phyloP scores from a whole-genome alignment of 768 basidiomycete genomes.

The Trametes maxima region DNA sequence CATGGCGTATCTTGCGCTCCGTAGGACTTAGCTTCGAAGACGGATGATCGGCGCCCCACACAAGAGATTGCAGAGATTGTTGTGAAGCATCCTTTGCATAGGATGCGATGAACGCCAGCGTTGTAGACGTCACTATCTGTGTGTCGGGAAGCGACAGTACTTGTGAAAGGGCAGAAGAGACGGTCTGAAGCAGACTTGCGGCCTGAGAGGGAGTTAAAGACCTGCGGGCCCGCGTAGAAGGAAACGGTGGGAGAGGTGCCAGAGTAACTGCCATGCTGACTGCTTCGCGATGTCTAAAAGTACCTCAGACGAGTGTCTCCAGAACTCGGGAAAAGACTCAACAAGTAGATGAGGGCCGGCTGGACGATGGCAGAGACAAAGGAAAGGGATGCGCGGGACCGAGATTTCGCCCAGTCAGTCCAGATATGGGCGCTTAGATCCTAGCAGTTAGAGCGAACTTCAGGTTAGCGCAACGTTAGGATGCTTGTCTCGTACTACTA shows the following conservation, averaged over 20 bases:
- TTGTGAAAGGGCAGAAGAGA: constrained; percentile 50
- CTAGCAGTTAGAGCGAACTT: no score
- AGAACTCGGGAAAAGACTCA: no score
- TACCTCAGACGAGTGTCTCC: not conserved
- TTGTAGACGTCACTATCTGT: constrained; percentile 48
- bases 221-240: constrained; percentile 51
- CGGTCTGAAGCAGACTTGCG: constrained; percentile 47
- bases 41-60: constrained; percentile 48
- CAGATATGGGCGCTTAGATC: no score
- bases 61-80: constrained; percentile 53
- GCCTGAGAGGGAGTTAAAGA: constrained; percentile 55
- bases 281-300: not conserved
- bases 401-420: no score
- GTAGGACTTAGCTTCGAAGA: constrained; percentile 34
- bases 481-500: no score
- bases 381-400: no score
- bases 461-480: no score
- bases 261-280: constrained; percentile 22
- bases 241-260: constrained; percentile 54
- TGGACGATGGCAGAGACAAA: no score
- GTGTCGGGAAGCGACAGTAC: constrained; percentile 50
- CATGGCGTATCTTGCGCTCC: constrained; percentile 49
- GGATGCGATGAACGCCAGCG: constrained; percentile 53
- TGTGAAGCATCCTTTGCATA: constrained; percentile 62
- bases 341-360: no score